Base-by-base conservation (phyloP, 306 rosid species). In the Pyrus bretschneideri region DNA sequence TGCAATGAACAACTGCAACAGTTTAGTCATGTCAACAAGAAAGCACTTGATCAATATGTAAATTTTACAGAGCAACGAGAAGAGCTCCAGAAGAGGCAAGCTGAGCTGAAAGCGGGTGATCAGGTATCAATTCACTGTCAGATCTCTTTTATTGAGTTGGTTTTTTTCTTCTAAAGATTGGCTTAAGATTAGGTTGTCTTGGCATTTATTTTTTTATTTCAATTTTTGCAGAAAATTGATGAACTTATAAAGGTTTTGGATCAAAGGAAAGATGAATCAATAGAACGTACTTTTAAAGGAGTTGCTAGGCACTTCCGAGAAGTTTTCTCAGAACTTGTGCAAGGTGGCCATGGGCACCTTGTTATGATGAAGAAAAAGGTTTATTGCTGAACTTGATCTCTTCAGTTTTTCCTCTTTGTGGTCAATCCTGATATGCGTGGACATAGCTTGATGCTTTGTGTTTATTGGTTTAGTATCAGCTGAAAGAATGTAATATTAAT, bases 311-410 rank as follows among this genome's bases (percentile, higher is more conserved):
- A 95, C 88, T 95, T 95, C 75, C 96, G 93, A 74, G 97, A 95
- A 89, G 97, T 95, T 74, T 95, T 95, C 82, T 89, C 98, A 19
- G 93, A 95, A 79, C 98, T 95, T 73, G 98, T 95, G 81, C 93
- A 83, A 80, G 98, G 96, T 19, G 98, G 97, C 66, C 88, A 87
- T 83, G 98, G 98, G 64, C 85, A 88, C 83, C 87, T 95, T 72
- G 95, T 92, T 78, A 95, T 95, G 98, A 90, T 90, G 97, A 95
- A 88, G 87, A 92, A 91, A 85, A 95, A 90, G 98, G 97, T 95
- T 55, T 73, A 86, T 75, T 49, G 11, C 21, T 73, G 40, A 80
- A 21, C 31, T 63, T 21, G 40, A 49, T 59, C 70, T 72, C 64
- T 46, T 67, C 33, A 73, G 30, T 22, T 15, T 73, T 59, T 72